Percentiles rank a stretch among this genome's conserved stretches.
These are phyloP conservation scores for Nakazawaea molendinolei DNA, from an alignment of 805 yeast genomes.

Conservation along the genomic window DNA sequence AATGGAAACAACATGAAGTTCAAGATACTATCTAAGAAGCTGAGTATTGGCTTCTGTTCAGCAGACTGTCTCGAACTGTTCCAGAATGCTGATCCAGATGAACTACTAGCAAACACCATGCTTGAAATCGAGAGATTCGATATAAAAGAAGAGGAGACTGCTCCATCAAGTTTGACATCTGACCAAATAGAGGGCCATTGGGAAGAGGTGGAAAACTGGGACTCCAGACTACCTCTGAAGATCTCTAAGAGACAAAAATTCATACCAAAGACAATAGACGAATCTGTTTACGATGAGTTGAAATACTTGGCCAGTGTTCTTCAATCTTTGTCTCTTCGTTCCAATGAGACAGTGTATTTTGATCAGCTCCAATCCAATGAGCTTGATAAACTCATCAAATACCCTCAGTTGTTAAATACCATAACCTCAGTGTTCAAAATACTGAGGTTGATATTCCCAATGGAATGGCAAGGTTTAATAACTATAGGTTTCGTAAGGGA, in stretches of 20 bases:
- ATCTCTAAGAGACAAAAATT: constrained; percentile 30
- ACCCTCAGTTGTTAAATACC: constrained; percentile 41
- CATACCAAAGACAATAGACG: constrained; percentile 37
- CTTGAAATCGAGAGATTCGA: constrained; percentile 29
- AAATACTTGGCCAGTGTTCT: constrained; percentile 38
- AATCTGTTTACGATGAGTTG: constrained; percentile 45
- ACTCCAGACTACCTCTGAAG: constrained; percentile 22
- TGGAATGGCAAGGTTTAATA: constrained; percentile 26
- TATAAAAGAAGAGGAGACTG: constrained; percentile 3
- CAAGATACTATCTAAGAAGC: constrained; percentile 24
- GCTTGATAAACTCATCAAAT: constrained; percentile 33
- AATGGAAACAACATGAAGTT: constrained; percentile 40
- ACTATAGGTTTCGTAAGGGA: constrained; percentile 34
- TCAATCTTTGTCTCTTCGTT: constrained; percentile 14
- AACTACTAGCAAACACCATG: constrained; percentile 27
- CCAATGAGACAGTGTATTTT: constrained; percentile 26
- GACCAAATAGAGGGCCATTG: constrained; percentile 27
- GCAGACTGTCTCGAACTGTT: constrained; percentile 36
- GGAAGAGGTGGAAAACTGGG: constrained; percentile 33
- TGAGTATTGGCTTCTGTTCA: constrained; percentile 48
- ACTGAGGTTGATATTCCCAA: constrained; percentile 32
- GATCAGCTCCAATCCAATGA: constrained; percentile 46
- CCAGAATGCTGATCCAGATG: constrained; percentile 26
- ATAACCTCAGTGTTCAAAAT: constrained; percentile 43
- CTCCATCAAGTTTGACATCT: constrained; percentile 13